Evolutionary conservation across 306 rosid genomes (phyloP).

Genomic region (Quercus alba): DNA sequence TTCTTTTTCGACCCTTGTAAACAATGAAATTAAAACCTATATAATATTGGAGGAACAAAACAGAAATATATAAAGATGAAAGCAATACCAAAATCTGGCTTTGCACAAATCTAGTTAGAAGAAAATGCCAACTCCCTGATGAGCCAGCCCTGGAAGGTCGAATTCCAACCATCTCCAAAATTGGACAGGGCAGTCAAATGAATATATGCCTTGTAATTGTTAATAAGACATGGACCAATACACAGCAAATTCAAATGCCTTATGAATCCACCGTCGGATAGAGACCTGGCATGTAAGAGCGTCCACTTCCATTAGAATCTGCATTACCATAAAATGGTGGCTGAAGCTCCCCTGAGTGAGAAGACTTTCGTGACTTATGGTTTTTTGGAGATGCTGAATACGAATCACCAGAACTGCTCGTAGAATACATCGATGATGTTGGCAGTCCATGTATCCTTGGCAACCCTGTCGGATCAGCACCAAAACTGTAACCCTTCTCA

Average conservation of each 20-base stretch:
- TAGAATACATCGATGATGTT: conserved; percentile 64
- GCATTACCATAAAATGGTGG: conserved; percentile 55
- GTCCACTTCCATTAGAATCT: conserved; percentile 78
- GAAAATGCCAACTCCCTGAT: conserved; percentile 25
- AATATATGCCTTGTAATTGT: conserved; percentile 35
- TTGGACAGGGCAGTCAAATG: conserved; percentile 48
- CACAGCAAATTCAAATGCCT: conserved; percentile 8
- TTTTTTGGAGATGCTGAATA: conserved; percentile 72
- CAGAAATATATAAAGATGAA: conserved; percentile 6
- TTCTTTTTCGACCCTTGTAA: conserved; percentile 9
- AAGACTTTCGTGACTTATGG: conserved; percentile 62
- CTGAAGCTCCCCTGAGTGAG: conserved; percentile 87
- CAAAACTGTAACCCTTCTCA: conserved; percentile 79
- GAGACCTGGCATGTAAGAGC: conserved; percentile 43
- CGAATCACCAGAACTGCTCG: conserved; percentile 58
- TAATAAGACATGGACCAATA: conserved; percentile 20
- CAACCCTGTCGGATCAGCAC: conserved; percentile 74
- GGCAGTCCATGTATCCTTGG: conserved; percentile 89
- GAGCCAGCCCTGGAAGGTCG: conserved; percentile 35
- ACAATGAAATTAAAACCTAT: conserved; percentile 19
- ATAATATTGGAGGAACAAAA: conserved; percentile 19
- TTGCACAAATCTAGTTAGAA: conserved; percentile 28
- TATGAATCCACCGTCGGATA: conserved; percentile 52
- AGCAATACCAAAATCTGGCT: conserved; percentile 25
- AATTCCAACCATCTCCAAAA: conserved; percentile 39